These are phyloP conservation scores for Xylaria bambusicola DNA, from an alignment of 495 filamentous ascomycete genomes.

Conservation along the genomic window DNA sequence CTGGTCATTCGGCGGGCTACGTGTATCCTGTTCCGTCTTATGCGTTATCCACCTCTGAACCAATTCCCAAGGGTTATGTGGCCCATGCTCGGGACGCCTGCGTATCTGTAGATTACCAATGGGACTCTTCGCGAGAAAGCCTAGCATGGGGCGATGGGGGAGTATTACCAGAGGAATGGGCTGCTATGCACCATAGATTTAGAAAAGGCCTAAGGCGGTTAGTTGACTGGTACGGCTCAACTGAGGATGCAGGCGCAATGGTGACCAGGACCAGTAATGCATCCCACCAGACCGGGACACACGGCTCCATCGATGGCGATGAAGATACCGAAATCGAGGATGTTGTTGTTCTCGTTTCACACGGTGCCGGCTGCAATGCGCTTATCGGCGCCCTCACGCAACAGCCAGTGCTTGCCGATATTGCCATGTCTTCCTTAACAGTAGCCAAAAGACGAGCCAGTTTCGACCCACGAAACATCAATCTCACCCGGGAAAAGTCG, in stretches of 20 bases:
- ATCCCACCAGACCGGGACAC: constrained; percentile 25
- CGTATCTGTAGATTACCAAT: constrained; percentile 83
- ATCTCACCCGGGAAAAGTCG: constrained; percentile 27
- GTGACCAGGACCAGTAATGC: constrained; percentile 38
- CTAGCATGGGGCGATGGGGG: constrained; percentile 85
- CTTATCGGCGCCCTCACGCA: constrained; percentile 88
- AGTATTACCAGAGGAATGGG: constrained; percentile 91
- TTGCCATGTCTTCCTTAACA: constrained; percentile 86
- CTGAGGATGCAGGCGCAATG: constrained; percentile 51
- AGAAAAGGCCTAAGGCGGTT: constrained; percentile 72
- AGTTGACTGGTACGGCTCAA: constrained; percentile 73
- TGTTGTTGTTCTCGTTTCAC: constrained; percentile 88
- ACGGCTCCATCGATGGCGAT: constrained; percentile 42
- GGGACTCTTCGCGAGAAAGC: constrained; percentile 83
- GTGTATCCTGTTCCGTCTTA: constrained; percentile 77
- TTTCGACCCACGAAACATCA: constrained; percentile 21
- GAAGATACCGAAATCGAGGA: constrained; percentile 65
- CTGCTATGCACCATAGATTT: constrained; percentile 87
- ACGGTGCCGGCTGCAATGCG: constrained; percentile 97
- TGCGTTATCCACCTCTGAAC: constrained; percentile 74
- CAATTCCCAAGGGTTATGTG: constrained; percentile 86
- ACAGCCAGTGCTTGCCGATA: constrained; percentile 84
- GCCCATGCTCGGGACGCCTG: constrained; percentile 91
- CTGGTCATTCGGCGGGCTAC: constrained; percentile 51
- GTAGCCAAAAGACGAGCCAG: constrained; percentile 75